Evolutionary conservation across 176 grass and related monocot genomes (phyloP).

Genomic region (Zea luxurians): DNA sequence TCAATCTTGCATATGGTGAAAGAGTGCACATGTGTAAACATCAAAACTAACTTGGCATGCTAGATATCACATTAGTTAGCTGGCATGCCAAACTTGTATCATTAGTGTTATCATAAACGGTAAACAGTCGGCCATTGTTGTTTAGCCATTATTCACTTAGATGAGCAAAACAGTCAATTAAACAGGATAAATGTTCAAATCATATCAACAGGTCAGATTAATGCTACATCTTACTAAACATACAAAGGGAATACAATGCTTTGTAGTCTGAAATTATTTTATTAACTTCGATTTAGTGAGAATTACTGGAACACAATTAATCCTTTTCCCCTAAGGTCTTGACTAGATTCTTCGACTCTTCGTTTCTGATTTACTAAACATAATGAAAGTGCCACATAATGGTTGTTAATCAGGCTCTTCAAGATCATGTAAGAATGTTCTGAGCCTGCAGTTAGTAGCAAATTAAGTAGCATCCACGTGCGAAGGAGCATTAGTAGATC

Average conservation of each 20-base stretch:
- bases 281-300: background rate
- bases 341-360: background rate
- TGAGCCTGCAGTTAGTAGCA: background rate
- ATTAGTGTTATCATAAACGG: background rate
- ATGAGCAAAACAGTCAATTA: background rate
- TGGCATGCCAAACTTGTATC: constrained; percentile 7
- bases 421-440: background rate
- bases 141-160: background rate
- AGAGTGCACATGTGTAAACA: background rate
- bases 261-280: background rate
- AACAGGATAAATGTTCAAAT: background rate
- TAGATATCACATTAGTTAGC: constrained; percentile 7
- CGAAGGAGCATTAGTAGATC: constrained; percentile 1
- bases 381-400: background rate
- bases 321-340: background rate
- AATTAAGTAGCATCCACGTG: background rate
- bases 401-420: background rate
- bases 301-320: background rate
- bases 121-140: background rate
- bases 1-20: background rate
- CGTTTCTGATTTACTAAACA: background rate
- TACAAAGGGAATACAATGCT: background rate
- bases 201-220: background rate
- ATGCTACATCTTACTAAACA: constrained; percentile 10
- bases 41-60: background rate